These are phyloP conservation scores for Neostapfia colusana DNA, from an alignment of 176 grass and related monocot genomes.

Conservation along the genomic window DNA sequence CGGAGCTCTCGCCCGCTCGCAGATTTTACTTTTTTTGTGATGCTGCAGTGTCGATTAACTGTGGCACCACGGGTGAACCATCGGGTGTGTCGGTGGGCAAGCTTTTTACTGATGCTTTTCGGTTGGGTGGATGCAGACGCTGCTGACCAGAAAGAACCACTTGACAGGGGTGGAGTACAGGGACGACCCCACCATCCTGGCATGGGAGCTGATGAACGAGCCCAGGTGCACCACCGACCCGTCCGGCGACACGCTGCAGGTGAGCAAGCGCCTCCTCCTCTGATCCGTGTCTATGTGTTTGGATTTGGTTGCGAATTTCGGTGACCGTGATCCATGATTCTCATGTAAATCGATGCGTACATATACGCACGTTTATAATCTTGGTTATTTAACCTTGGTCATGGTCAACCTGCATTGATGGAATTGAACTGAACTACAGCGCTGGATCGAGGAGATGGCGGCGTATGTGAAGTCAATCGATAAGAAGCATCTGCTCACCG, in stretches of 20 bases:
- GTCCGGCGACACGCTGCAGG: slow-evolving; percentile 85
- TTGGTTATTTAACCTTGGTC: neutral
- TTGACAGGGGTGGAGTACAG: slow-evolving; percentile 81
- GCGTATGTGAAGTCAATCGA: slow-evolving; percentile 76
- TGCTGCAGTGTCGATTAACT: neutral
- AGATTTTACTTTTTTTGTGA: neutral
- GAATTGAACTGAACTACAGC: slow-evolving; percentile 37
- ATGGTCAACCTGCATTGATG: neutral
- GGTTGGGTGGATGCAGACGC: slow-evolving; percentile 38
- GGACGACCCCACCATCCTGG: slow-evolving; percentile 90
- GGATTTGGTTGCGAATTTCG: neutral
- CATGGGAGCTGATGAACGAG: slow-evolving; percentile 97
- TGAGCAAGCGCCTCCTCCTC: neutral
- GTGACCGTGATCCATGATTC: neutral
- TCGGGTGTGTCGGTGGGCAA: slow-evolving; percentile 39
- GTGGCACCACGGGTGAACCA: neutral
- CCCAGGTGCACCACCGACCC: slow-evolving; percentile 80
- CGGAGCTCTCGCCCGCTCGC: neutral
- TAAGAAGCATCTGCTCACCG: slow-evolving; percentile 72
- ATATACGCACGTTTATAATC: neutral
- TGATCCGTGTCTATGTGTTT: neutral
- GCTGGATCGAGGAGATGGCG: slow-evolving; percentile 93
- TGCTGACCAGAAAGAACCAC: slow-evolving; percentile 95
- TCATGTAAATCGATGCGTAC: neutral
- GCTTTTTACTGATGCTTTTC: neutral